Base-by-base conservation (phyloP, 2,329 filamentous ascomycete species). In the Aspergillus nomiae region DNA sequence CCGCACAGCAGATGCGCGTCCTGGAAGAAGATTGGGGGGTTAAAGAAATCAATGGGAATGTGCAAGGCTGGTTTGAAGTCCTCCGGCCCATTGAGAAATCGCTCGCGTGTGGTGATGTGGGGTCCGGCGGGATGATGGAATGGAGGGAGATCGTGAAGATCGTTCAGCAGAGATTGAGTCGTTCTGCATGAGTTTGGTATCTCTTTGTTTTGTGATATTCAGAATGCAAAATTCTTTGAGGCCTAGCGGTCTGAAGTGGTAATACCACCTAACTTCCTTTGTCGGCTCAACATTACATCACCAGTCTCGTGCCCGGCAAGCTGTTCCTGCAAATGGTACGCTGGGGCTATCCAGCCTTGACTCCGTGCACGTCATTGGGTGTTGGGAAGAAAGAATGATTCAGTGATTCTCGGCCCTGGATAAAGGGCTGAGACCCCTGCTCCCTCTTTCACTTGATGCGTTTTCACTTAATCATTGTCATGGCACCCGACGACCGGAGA, bases 61-160 rank as follows among this genome's bases (percentile, higher is more conserved):
- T 69, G 1, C 70, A 76, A 9, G 81, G 81, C 7, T 90, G 87
- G 90, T 85, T 95, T 67, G 88, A 92, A 71, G 86, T 96, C 21
- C 73, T 96, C 65, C 78, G 82, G 58, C 92, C 94, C 0, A 85
- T 91, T 69, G 85, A 90, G 70, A 97, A 96, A 81, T 82, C 83
- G 14, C 80, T 97, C 60, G 94, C 93, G 0, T 97, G 94, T 78
- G 92, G 92, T 16, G 94, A 97, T 78, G 84, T 89, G 2, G 93
- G 93, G 0, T 85, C 86, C 46, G 93, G 93, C 4, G 93, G 88
- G 1, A 97, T 97, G 94, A 87, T 85, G 73, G 87, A 92, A 58
- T 96, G 92, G 91, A 85, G 81, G 62, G 85, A 89, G 62, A 90
- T 97, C 74, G 91, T 95, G 11, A 74, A 75, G 11, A 80, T 86